phyloP scores from a whole-genome alignment of 441 rosid genomes.

The Syzygium syzygioides region DNA sequence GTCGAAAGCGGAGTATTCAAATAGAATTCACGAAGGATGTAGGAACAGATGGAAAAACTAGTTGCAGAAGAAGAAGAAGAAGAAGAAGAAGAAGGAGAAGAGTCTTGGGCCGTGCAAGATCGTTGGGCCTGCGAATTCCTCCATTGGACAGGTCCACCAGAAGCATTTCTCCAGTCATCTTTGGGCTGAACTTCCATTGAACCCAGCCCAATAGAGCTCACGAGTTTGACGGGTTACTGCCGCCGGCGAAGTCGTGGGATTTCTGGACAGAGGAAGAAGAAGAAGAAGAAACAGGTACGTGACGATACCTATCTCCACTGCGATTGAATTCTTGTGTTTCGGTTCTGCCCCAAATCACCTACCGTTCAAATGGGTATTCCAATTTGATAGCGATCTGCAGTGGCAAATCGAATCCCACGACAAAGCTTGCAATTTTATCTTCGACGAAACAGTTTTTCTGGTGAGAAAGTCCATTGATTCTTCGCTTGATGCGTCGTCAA shows the following conservation, averaged over 20 bases:
- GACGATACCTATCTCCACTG: background rate
- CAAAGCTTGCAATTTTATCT: background rate
- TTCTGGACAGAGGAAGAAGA: background rate
- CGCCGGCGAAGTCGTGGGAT: background rate
- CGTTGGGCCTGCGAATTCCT: background rate
- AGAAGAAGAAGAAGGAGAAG: background rate
- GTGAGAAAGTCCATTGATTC: background rate
- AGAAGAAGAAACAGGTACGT: background rate
- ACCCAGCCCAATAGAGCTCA: background rate
- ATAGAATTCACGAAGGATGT: background rate
- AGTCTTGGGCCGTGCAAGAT: background rate
- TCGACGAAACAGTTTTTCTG: background rate
- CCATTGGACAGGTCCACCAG: background rate
- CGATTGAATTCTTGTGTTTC: background rate
- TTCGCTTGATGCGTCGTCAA: background rate
- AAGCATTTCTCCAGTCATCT: background rate
- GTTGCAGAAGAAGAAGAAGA: background rate
- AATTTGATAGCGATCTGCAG: background rate
- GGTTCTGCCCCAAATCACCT: background rate
- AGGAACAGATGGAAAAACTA: background rate
- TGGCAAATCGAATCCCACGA: background rate
- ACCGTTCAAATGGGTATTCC: background rate
- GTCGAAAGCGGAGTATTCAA: background rate
- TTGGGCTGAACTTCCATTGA: background rate
- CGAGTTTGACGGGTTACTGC: background rate